Percentiles rank a stretch among this genome's conserved stretches.
Evolutionary conservation across 2,329 filamentous ascomycete genomes (phyloP).

Genomic region (Fonsecaea erecta): DNA sequence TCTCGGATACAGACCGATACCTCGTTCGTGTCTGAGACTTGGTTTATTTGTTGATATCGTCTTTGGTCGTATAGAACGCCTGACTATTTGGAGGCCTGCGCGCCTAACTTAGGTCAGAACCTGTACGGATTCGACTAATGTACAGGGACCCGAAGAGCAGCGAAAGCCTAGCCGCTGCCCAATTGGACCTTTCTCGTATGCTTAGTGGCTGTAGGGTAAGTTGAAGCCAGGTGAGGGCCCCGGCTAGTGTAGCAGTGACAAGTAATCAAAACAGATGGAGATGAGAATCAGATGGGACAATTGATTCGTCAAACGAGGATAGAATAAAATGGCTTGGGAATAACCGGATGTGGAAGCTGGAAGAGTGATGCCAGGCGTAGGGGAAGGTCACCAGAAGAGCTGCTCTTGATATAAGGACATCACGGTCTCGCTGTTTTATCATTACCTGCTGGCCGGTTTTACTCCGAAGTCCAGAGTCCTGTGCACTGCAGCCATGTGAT

Average conservation of each 20-base stretch:
- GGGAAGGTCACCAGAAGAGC: not conserved
- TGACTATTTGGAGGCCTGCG: not conserved
- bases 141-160: not conserved
- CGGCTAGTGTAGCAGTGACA: not conserved
- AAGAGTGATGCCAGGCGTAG: not conserved
- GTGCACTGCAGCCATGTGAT: no score
- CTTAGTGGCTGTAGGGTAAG: not conserved
- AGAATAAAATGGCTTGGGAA: not conserved
- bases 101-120: not conserved
- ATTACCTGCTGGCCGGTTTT: not conserved
- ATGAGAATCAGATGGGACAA: constrained; percentile 2
- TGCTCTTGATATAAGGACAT: not conserved
- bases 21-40: no score
- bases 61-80: not conserved
- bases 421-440: not conserved
- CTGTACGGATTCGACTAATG: not conserved
- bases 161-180: not conserved
- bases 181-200: not conserved
- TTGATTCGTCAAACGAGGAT: not conserved
- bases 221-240: not conserved
- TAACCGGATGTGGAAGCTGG: not conserved
- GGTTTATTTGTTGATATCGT: not conserved
- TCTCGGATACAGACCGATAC: no score
- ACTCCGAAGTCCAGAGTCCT: not conserved
- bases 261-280: constrained; percentile 6